These are phyloP conservation scores for Austropuccinia psidii DNA, from an alignment of 1,284 basidiomycete genomes.

Conservation along the genomic window DNA sequence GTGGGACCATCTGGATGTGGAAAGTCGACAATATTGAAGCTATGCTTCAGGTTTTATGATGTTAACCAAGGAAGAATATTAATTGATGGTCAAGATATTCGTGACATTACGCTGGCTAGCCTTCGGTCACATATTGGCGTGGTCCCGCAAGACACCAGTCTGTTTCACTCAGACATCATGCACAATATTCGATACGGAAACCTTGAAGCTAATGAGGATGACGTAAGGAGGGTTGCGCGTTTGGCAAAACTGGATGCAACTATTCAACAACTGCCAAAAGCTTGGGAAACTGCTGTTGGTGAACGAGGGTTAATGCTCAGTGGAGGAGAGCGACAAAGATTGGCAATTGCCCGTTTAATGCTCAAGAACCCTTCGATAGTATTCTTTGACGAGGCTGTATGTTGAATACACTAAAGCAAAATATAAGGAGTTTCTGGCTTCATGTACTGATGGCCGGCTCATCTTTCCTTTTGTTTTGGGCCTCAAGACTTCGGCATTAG, in stretches of 20 bases:
- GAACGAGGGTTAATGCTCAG: slow-evolving; percentile 35
- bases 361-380: slow-evolving; percentile 34
- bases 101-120: slow-evolving; percentile 20
- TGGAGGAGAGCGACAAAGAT: slow-evolving; percentile 35
- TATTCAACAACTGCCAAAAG: slow-evolving; percentile 11
- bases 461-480: background rate
- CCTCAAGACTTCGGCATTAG: slow-evolving; percentile 34
- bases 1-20: slow-evolving; percentile 37
- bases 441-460: background rate
- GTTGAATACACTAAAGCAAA: background rate
- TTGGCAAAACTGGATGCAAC: slow-evolving; percentile 29
- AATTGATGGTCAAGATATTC: slow-evolving; percentile 36
- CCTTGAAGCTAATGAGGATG: slow-evolving; percentile 29
- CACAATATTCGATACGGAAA: slow-evolving; percentile 35
- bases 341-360: slow-evolving; percentile 36
- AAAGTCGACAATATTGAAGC: slow-evolving; percentile 35
- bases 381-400: slow-evolving; percentile 36
- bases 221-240: slow-evolving; percentile 19
- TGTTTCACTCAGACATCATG: slow-evolving; percentile 31
- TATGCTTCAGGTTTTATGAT: slow-evolving; percentile 37
- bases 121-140: slow-evolving; percentile 31
- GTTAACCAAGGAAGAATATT: slow-evolving; percentile 26
- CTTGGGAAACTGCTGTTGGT: slow-evolving; percentile 28
- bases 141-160: slow-evolving; percentile 35
- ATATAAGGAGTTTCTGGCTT: background rate